Base-by-base conservation (phyloP, 768 basidiomycete genomes). In the Lactifluus volemus region DNA sequence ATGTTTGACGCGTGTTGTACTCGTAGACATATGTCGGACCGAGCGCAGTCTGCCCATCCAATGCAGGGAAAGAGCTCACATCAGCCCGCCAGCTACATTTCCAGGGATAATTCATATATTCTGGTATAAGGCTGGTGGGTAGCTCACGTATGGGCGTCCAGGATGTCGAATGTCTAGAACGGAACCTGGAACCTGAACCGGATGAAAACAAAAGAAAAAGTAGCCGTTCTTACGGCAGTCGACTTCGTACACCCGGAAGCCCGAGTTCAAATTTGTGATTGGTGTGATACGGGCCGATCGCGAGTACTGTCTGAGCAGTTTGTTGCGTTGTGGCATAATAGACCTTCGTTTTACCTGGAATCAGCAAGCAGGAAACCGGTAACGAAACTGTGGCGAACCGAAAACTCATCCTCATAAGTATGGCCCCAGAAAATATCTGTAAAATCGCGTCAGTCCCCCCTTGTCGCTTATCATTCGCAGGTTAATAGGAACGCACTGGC, bases 341-440 rank as follows among this genome's bases (percentile, higher is more conserved):
- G 41, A 89, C 84, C 85, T 87, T 30, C 10, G 53, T n/a, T 32
- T 32, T 32, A 7, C 32, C 32, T 34, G 32, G 32, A 34, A 34
- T 34, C 9, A 34, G 32, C 9, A 34, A 34, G 32, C 32, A 34
- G 1, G 32, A 34, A 34, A 4, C 32, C 9, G 32, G 32, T 4
- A n/a, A 25, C 21, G 53, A 49, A 42, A 34, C 4, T 34, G 14
- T 25, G 21, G 44, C 77, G 30, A 61, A 85, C 85, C 34, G 80
- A 83, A 44, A 88, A 64, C 71, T 87, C 79, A 70, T 89, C 88
- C 69, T 89, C 85, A 58, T 89, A 88, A 0, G 84, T 82, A 67
- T 90, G 89, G 6, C 88, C 88, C 68, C 77, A 90, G 75, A 89
- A 88, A n/a, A 89, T 81, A 64, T 81, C 86, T 84, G 57, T 42